phyloP scores from a whole-genome alignment of 805 yeast genomes.

The Candida berthetii region DNA sequence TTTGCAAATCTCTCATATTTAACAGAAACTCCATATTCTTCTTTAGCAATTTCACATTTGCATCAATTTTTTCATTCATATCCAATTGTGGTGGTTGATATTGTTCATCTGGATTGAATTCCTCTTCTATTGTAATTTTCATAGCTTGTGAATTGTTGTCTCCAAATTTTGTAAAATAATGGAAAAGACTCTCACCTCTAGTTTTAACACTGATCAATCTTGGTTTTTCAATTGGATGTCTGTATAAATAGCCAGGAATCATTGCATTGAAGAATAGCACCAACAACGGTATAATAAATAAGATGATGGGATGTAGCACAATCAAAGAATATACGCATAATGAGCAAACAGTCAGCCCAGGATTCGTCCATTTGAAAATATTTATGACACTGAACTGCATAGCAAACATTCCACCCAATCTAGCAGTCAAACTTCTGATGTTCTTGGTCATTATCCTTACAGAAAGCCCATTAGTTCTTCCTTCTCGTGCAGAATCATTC shows the following conservation, averaged over 20 bases:
- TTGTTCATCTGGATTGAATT: conserved; percentile 1
- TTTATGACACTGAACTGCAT: conserved; percentile 33
- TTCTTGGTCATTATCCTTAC: conserved; percentile 46
- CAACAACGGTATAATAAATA: conserved; percentile 58
- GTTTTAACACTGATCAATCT: conserved; percentile 36
- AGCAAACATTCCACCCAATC: conserved; percentile 49
- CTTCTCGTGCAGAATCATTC: conserved; percentile 31
- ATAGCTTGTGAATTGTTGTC: conserved; percentile 28
- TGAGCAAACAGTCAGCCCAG: conserved; percentile 58
- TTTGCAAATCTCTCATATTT: conserved; percentile 72
- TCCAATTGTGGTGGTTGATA: conserved; percentile 15
- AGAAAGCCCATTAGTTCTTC: conserved; percentile 43
- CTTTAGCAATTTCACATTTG: conserved; percentile 14
- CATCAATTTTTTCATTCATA: conserved; percentile 14
- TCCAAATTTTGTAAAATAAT: conserved; percentile 27
- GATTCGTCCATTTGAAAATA: conserved; percentile 68
- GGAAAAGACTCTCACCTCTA: conserved; percentile 50
- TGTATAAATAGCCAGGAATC: conserved; percentile 61
- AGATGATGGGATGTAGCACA: conserved; percentile 66
- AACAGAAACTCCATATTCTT: conserved; percentile 36
- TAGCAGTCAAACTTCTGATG: conserved; percentile 44
- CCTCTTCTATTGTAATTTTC: conserved; percentile 3
- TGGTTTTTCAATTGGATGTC: conserved; percentile 56
- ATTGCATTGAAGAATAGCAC: conserved; percentile 50
- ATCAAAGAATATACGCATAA: conserved; percentile 57